phyloP scores from a whole-genome alignment of 2,329 filamentous ascomycete genomes.

The Pyricularia grisea region DNA sequence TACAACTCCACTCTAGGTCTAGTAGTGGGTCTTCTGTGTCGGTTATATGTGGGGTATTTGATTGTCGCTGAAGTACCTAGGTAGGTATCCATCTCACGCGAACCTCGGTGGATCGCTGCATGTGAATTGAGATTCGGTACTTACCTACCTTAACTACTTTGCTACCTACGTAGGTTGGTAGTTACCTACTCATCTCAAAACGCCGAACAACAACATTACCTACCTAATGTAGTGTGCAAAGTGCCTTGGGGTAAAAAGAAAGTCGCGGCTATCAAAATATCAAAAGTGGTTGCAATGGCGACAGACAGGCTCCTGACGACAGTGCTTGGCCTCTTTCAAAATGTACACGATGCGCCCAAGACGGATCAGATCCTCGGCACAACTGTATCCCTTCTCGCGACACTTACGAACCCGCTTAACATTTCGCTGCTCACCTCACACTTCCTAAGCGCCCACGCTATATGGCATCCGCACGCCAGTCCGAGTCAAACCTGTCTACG shows the following conservation, averaged over 20 bases:
- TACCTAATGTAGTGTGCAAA: no score
- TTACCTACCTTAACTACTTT: no score
- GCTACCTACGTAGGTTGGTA: no score
- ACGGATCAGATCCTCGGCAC: conserved; percentile 54
- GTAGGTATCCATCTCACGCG: neutral
- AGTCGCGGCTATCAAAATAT: neutral
- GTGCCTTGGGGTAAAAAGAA: neutral
- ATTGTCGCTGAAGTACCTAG: no score
- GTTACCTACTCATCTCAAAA: no score
- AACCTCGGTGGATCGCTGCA: neutral
- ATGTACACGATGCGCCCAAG: conserved; percentile 37
- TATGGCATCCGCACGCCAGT: conserved; percentile 40
- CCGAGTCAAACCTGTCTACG: conserved; percentile 54
- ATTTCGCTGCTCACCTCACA: conserved; percentile 64
- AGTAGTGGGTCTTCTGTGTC: neutral
- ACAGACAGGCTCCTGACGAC: conserved; percentile 58
- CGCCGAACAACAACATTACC: no score
- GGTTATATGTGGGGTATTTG: no score
- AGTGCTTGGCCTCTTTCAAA: conserved; percentile 51
- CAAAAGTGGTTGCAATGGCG: conserved; percentile 42
- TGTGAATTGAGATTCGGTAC: neutral
- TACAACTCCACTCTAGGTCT: neutral
- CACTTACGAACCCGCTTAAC: conserved; percentile 66
- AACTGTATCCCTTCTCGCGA: conserved; percentile 57
- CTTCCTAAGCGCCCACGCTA: conserved; percentile 59